Evolutionary conservation across 192 early-diverging fungal genomes (phyloP).

Genomic region (Paraglomus brasilianum): DNA sequence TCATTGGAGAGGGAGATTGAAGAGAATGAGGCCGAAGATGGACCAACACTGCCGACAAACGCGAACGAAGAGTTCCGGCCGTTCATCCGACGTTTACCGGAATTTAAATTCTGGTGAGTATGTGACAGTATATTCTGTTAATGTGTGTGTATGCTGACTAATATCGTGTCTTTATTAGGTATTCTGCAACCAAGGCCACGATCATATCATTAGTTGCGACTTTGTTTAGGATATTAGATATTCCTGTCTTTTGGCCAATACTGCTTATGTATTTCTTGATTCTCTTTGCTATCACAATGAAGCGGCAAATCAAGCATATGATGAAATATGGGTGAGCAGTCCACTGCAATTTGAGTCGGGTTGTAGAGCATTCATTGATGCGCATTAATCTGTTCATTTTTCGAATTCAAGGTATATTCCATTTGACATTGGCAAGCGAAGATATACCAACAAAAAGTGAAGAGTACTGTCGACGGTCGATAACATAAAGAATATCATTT

Average conservation of each 20-base stretch:
- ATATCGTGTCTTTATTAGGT: slow-evolving; percentile 49
- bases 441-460: slow-evolving; percentile 47
- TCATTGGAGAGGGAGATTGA: slow-evolving; percentile 70
- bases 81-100: slow-evolving; percentile 94
- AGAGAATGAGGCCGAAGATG: slow-evolving; percentile 63
- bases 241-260: slow-evolving; percentile 99
- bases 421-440: slow-evolving; percentile 78
- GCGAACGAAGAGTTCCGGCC: slow-evolving; percentile 95
- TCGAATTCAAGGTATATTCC: slow-evolving; percentile 69
- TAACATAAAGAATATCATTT: too few relatives aligned
- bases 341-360: not conserved
- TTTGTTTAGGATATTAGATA: slow-evolving; percentile 84
- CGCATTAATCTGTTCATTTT: not conserved
- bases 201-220: slow-evolving; percentile 83
- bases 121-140: not conserved
- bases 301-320: slow-evolving; percentile 96
- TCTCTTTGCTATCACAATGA: slow-evolving; percentile 94
- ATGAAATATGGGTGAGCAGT: slow-evolving; percentile 69
- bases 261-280: slow-evolving; percentile 94
- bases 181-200: slow-evolving; percentile 78
- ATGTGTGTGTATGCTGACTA: not conserved
- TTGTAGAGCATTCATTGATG: not conserved
- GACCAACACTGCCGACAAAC: slow-evolving; percentile 73
- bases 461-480: too few relatives aligned
- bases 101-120: slow-evolving; percentile 97